A percentile compares a stretch with the other conserved stretches of the same genome.
Evolutionary conservation across 2,329 filamentous ascomycete species (phyloP).

Genomic region (Cercospora brassicicola): DNA sequence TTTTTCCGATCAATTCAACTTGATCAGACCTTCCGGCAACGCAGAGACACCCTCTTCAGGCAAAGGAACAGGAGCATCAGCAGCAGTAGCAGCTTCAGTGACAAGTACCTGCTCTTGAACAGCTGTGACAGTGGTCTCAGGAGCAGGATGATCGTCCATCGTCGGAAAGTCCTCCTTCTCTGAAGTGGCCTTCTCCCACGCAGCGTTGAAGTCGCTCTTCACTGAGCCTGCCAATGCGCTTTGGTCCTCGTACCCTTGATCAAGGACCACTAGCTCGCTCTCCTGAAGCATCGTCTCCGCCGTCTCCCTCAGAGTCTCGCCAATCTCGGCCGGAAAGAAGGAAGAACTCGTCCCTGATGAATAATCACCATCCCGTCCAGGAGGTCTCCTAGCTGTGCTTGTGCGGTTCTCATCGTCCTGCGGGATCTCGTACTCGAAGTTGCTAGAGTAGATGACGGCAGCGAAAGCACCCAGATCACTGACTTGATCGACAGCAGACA

Average conservation of each 20-base stretch:
- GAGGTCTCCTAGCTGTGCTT: background rate
- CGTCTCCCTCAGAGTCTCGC: constrained; percentile 15
- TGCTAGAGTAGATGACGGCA: constrained; percentile 82
- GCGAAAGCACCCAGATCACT: constrained; percentile 78
- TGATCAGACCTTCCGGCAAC: background rate
- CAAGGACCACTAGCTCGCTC: constrained; percentile 25
- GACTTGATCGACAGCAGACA: constrained; percentile 71
- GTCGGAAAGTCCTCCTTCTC: background rate
- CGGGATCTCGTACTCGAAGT: constrained; percentile 60
- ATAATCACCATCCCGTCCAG: constrained; percentile 1
- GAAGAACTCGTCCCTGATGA: constrained; percentile 21
- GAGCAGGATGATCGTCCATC: background rate
- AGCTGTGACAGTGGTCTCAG: background rate
- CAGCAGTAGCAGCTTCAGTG: background rate
- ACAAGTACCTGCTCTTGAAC: background rate
- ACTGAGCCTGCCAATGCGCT: constrained; percentile 8
- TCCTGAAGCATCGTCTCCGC: constrained; percentile 24
- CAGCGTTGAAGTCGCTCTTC: constrained; percentile 25
- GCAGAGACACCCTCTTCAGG: background rate
- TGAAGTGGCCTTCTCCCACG: constrained; percentile 25
- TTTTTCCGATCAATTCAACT: background rate
- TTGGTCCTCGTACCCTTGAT: constrained; percentile 19
- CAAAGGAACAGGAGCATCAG: background rate
- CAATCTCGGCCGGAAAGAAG: constrained; percentile 16
- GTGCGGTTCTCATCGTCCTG: constrained; percentile 30